phyloP scores from a whole-genome alignment of 768 basidiomycete genomes.

The Mycena chlorophos region DNA sequence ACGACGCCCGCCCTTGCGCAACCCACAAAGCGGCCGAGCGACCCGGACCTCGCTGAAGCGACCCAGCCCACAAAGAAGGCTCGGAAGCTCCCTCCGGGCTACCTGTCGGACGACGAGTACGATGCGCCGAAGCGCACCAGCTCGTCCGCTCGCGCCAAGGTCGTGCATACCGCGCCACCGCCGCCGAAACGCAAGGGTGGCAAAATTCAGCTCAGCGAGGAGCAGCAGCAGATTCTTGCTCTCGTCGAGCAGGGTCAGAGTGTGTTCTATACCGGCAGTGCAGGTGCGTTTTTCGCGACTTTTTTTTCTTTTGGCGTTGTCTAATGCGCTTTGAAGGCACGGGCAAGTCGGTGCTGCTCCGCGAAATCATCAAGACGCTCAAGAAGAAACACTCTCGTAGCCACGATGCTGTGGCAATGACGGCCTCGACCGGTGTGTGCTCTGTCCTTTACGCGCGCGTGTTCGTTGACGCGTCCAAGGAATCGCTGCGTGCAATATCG shows the following conservation, averaged over 20 bases:
- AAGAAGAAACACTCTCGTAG: conserved; percentile 52
- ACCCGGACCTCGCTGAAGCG: conserved; percentile 25
- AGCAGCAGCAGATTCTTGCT: conserved; percentile 82
- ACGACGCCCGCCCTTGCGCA: conserved; percentile 23
- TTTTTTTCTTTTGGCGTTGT: neutral
- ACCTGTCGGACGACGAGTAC: conserved; percentile 40
- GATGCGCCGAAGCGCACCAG: conserved; percentile 34
- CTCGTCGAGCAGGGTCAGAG: conserved; percentile 73
- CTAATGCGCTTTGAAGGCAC: conserved; percentile 66
- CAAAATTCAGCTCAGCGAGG: conserved; percentile 69
- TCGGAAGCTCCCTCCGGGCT: conserved; percentile 55
- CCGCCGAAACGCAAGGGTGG: conserved; percentile 35
- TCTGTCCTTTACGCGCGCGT: neutral
- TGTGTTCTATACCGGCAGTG: conserved; percentile 96
- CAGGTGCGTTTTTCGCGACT: conserved; percentile 59
- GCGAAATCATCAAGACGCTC: conserved; percentile 84
- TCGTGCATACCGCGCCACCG: conserved; percentile 17
- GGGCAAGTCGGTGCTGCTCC: conserved; percentile 91
- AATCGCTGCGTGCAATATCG: conserved; percentile 97
- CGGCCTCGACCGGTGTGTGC: conserved; percentile 82
- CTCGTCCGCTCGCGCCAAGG: conserved; percentile 18
- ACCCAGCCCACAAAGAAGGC: conserved; percentile 48
- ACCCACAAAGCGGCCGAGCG: conserved; percentile 38
- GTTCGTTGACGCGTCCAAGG: conserved; percentile 40
- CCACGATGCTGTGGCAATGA: conserved; percentile 83